Evolutionary conservation across 177 flowering plant genomes (phyloP).

Genomic region (Vitis hybrid): DNA sequence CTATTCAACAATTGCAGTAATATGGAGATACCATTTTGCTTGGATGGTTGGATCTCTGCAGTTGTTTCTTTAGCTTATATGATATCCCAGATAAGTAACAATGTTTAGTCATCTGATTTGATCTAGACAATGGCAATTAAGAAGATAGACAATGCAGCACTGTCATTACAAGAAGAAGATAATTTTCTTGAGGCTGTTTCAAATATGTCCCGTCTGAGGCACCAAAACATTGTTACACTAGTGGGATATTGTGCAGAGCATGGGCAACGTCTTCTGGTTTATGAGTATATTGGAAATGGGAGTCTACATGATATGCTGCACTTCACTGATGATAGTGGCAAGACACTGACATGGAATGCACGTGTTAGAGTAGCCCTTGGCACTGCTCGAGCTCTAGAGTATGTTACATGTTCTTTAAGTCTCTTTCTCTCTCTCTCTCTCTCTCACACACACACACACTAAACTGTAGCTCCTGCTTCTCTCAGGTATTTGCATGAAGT

Average conservation of each 20-base stretch:
- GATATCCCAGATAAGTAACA: not conserved
- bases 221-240: constrained; percentile 73
- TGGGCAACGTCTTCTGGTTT: constrained; percentile 88
- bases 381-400: constrained; percentile 98
- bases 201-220: constrained; percentile 89
- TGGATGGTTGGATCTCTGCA: too few relatives aligned
- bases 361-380: constrained; percentile 92
- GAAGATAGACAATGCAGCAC: constrained; percentile 89
- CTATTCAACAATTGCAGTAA: not conserved
- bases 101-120: constrained; percentile 2
- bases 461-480: constrained; percentile 4
- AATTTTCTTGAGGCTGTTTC: constrained; percentile 91
- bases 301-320: constrained; percentile 90
- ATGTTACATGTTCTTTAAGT: constrained; percentile 29
- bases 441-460: not conserved
- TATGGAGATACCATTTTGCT: not conserved
- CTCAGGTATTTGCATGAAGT: constrained; percentile 98
- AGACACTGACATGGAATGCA: constrained; percentile 79
- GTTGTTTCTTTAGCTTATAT: not conserved
- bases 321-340: constrained; percentile 71
- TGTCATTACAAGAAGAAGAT: constrained; percentile 91
- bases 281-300: constrained; percentile 73
- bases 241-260: constrained; percentile 92
- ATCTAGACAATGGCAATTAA: constrained; percentile 74
- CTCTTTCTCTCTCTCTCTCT: not conserved